Evolutionary conservation across 352 stramenopile genomes (phyloP), one percentile per base, ranked within the genome.

Genomic region (Hyaloperonospora brassicae): DNA sequence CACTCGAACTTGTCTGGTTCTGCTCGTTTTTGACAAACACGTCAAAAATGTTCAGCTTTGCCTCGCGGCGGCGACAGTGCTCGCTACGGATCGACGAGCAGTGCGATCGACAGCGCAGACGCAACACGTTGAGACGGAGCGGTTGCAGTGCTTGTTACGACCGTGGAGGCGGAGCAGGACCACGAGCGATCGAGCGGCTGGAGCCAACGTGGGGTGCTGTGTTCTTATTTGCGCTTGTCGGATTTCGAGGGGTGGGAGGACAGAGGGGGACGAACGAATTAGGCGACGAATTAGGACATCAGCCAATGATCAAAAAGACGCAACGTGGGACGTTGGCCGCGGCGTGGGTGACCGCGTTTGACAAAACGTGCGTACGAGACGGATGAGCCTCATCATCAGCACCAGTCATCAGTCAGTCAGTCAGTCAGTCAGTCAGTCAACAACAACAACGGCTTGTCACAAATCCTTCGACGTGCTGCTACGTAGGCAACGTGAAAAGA

Each of bases 181-280:
- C 21, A 50, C 17, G 39, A 61, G 60, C 41, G 55, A 52, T 46
- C 45, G 39, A 36, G 21, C 24, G 17, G 40, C 45, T 24, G 27
- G 8, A 34, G 27, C 8, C 13, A 13, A 43, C 1, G 11, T 44
- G 17, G 17, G 39, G 1, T 0, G 47, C 44, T 64, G 47, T 57
- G 44, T 68, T 65, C 43, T 65, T 61, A 47, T 68, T 7, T 46
- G 11, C 40, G 5, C 17, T 47, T 47, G 40, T 31, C 23, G 42
- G 42, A 47, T 47, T 36, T 54, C 35, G 39, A 41, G 10, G 25
- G 13, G 34, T 44, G 22, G 24, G 49, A 50, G 27, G 25, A 34
- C 22, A 22, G 42, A 47, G 42, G 23, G 11, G 42, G 42, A 34
- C 10, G 9, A 46, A 12, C 31, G 23, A 47, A 47, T 47, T 7